Evolutionary conservation across 108 stramenopile genomes (phyloP), one percentile per base, ranked within the genome.

Genomic region (Skeletonema costatum): DNA sequence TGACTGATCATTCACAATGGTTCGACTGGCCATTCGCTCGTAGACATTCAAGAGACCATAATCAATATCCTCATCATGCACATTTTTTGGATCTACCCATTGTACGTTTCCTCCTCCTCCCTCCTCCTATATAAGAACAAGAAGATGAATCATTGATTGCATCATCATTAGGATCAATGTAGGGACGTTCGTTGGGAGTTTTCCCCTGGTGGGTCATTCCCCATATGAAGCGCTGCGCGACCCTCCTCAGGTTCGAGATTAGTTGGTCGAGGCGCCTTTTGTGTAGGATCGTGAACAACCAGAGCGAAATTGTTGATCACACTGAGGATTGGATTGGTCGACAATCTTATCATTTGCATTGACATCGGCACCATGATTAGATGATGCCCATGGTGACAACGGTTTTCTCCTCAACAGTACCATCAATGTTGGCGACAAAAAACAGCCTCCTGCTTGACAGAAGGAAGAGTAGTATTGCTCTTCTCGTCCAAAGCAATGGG

Each of bases 401-500:
- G 39, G 2, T 2, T 41, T 41, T 51, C 7, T 51, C 19, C 50
- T 51, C 50, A 51, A 19, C 17, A 51, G 50, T 51, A 19, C 19
- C 50, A 19, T 51, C 50, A 19, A 51, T 51, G 53, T 19, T 19
- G 19, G 68, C 32, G 11, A 48, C 50, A 53, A 53, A 53, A 33
- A 51, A 53, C 32, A 25, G 9, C 51, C 4, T 48, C 68, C 68
- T 5, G 32, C 50, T 58, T 35, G 68, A 35, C 50, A 51, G 41
- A 29, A 31, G 44, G 69, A 53, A 32, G 70, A 59, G 8, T 56
- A 21, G 41, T 60, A 39, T 36, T 25, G 60, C 59, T 60, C 14
- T 59, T 71, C 66, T 66, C 19, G 7, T 39, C 36, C 36, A 69
- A 69, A 19, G 16, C 50, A 2, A 69, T 31, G 48, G 68, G 68